These are phyloP conservation scores for Cicer bijugum DNA, from an alignment of 306 rosid species.

Conservation along the genomic window DNA sequence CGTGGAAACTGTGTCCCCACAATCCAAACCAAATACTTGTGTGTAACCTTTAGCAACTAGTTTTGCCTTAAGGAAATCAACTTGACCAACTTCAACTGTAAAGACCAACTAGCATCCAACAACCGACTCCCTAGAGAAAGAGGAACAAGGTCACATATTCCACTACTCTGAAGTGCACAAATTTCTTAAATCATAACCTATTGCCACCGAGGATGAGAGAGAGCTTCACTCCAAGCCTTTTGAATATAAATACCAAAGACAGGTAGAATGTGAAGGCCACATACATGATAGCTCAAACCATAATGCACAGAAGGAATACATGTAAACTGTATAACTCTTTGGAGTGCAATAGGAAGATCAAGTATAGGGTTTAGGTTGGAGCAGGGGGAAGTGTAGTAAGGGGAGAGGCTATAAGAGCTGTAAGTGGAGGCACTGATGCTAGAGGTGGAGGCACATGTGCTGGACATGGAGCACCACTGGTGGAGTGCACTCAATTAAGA, in stretches of 20 bases:
- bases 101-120: background rate
- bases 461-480: background rate
- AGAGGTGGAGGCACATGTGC: background rate
- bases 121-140: background rate
- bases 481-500: background rate
- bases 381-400: background rate
- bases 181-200: background rate
- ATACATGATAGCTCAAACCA: background rate
- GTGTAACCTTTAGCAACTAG: background rate
- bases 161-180: background rate
- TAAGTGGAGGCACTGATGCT: background rate
- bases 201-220: background rate
- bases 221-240: background rate
- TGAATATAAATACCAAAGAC: background rate
- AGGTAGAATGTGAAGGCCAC: background rate
- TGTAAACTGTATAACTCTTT: background rate
- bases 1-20: background rate
- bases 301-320: background rate
- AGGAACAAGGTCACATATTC: background rate
- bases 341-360: constrained; percentile 10
- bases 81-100: background rate
- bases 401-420: background rate
- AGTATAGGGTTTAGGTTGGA: background rate
- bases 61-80: background rate
- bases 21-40: background rate